Base-by-base conservation (phyloP, 2,329 filamentous ascomycete genomes). In the Myriosclerotinia curreyana region DNA sequence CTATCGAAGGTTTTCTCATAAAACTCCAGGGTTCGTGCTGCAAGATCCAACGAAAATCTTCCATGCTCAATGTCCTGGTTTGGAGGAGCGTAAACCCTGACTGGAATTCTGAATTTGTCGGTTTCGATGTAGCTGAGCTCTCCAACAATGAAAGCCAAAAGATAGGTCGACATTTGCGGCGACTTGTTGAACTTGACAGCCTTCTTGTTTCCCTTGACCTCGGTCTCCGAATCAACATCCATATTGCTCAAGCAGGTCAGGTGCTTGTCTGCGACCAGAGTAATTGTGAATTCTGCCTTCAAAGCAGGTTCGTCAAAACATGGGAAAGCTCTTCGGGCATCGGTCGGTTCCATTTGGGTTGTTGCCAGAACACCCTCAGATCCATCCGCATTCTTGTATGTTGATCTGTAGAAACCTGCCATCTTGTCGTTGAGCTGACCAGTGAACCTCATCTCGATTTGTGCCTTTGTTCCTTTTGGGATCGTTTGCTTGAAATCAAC, bases 401-500 rank as follows among this genome's bases (percentile, higher is more conserved):
- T 96, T 1, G 92, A 96, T 65, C 94, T 87, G 79, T 98, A 98
- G 83, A 98, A 98, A 55, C 94, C 94, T 56, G 93, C 93, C 92
- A 98, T 96, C 79, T 95, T 94, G 76, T 96, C 91, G 77, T 96
- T 96, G 73, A 96, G 80, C 51, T 82, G 83, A 49, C 92, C 92
- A 12, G 85, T 87, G 77, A 96, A 96, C 70, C 84, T 88, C 72
- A 92, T 85, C 73, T 87, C 87, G 67, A 96, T 78, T 77, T 88
- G 87, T 25, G 90, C 91, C 80, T 92, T 93, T 73, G 84, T 83
- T 31, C 90, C 92, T 67, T 89, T 89, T 28, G 85, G 77, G 66
- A 98, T 81, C 54, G 81, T 82, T 75, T 92, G 83, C 69, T 87
- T 83, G 74, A 98, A 92, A 70, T 86, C 85, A 75, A 97, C 83